These are phyloP conservation scores for Polytrichum formosum DNA, from an alignment of 225 moss, liverwort and hornwort genomes.

Conservation along the genomic window DNA sequence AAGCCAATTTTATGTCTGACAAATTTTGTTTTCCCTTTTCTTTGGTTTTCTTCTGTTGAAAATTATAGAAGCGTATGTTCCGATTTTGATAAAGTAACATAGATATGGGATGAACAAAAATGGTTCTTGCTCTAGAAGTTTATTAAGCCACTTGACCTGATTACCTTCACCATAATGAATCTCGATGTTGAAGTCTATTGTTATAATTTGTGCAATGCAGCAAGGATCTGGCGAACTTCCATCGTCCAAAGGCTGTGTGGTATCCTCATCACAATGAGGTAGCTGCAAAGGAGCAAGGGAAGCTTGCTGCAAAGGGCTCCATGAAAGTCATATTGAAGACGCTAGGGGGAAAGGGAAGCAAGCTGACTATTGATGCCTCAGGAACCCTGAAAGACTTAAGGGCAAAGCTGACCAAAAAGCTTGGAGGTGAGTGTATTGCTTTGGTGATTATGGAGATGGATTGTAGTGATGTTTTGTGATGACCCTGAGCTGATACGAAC, in stretches of 20 bases:
- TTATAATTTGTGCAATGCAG: constrained; percentile 25
- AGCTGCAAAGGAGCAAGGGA: constrained; percentile 71
- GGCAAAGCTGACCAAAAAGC: constrained; percentile 54
- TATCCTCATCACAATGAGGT: constrained; percentile 78
- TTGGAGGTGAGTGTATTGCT: constrained; percentile 42
- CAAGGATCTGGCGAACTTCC: constrained; percentile 72
- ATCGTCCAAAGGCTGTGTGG: constrained; percentile 72
- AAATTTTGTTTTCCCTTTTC: not conserved
- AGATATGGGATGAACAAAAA: too few species aligned
- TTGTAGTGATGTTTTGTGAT: not conserved
- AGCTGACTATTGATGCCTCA: constrained; percentile 63
- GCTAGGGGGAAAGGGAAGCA: constrained; percentile 64
- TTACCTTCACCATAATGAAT: not conserved
- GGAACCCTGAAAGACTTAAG: constrained; percentile 55
- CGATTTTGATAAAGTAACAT: too few species aligned
- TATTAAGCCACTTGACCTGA: too few species aligned
- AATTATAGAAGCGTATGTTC: not conserved
- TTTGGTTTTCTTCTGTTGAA: not conserved
- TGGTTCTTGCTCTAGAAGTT: too few species aligned
- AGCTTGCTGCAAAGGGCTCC: constrained; percentile 57
- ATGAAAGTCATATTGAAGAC: constrained; percentile 75
- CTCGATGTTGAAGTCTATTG: not conserved
- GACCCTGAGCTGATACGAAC: not conserved
- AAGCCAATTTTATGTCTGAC: not conserved
- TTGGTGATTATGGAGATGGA: not conserved